Percentiles rank a stretch among this genome's conserved stretches.
Evolutionary conservation across 345 rosid species (phyloP).

Genomic region (Citrus medica): DNA sequence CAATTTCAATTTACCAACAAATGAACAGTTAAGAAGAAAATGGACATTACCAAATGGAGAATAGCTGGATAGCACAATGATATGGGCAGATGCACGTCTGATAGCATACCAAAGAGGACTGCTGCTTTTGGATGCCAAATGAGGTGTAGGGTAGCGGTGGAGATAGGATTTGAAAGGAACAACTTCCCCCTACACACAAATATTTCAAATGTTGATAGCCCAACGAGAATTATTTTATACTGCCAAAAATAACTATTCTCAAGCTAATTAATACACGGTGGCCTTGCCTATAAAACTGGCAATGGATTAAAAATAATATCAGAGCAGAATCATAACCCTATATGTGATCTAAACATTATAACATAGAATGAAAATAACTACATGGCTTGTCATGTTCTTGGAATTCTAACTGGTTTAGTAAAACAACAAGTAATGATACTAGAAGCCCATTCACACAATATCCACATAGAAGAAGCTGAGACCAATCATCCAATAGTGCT

Average conservation of each 20-base stretch:
- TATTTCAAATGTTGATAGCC: conserved; percentile 8
- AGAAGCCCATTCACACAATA: neutral
- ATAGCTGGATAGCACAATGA: conserved; percentile 92
- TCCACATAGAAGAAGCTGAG: neutral
- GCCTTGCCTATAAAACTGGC: neutral
- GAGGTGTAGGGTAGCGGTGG: conserved; percentile 77
- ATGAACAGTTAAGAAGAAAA: conserved; percentile 5
- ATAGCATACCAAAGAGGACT: conserved; percentile 87
- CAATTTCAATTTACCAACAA: neutral
- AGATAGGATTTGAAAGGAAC: conserved; percentile 81
- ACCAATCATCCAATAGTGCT: neutral
- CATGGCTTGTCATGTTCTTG: neutral
- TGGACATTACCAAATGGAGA: conserved; percentile 80
- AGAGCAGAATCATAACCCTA: neutral
- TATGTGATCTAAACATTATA: neutral
- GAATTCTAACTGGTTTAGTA: neutral
- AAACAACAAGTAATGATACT: neutral
- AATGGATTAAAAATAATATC: conserved; percentile 1
- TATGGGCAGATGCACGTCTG: conserved; percentile 92
- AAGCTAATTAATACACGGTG: neutral
- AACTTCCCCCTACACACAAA: conserved; percentile 62
- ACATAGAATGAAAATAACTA: neutral
- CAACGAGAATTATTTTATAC: neutral
- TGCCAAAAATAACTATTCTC: neutral
- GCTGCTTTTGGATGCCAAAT: conserved; percentile 75